A percentile compares a stretch with the other conserved stretches of the same genome.
Evolutionary conservation across 1,139 yeast genomes (phyloP).

Genomic region (Kurtzmaniella quercitrusa): DNA sequence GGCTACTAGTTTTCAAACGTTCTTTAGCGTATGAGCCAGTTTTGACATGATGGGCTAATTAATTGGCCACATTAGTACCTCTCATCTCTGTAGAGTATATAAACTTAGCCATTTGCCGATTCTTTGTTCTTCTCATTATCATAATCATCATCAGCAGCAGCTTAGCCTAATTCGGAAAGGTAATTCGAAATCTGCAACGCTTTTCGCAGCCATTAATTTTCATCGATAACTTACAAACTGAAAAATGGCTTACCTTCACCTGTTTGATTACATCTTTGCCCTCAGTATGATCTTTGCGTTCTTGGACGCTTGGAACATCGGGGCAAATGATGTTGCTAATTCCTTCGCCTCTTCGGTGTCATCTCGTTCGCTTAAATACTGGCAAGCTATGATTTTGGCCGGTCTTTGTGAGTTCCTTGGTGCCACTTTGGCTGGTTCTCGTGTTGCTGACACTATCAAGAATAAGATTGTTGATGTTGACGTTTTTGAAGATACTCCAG

Average conservation of each 20-base stretch:
- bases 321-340: slow-evolving; percentile 82
- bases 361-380: slow-evolving; percentile 62
- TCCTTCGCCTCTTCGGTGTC: slow-evolving; percentile 75
- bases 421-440: slow-evolving; percentile 68
- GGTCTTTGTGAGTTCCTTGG: slow-evolving; percentile 69
- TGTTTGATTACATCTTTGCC: slow-evolving; percentile 65
- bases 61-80: background rate
- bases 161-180: background rate
- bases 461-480: slow-evolving; percentile 54
- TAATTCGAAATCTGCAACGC: background rate
- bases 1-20: background rate
- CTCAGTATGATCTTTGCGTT: slow-evolving; percentile 68
- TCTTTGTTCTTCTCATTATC: background rate
- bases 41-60: background rate
- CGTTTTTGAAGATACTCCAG: slow-evolving; percentile 53
- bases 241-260: slow-evolving; percentile 32
- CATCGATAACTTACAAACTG: background rate
- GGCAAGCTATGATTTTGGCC: slow-evolving; percentile 74
- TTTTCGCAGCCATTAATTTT: slow-evolving; percentile 2
- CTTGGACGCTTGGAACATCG: slow-evolving; percentile 79
- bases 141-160: background rate
- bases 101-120: background rate
- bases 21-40: background rate
- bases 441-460: slow-evolving; percentile 68
- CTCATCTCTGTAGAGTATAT: background rate